phyloP scores from a whole-genome alignment of 1,139 yeast genomes.

The Zygosaccharomyces pseudobailii region DNA sequence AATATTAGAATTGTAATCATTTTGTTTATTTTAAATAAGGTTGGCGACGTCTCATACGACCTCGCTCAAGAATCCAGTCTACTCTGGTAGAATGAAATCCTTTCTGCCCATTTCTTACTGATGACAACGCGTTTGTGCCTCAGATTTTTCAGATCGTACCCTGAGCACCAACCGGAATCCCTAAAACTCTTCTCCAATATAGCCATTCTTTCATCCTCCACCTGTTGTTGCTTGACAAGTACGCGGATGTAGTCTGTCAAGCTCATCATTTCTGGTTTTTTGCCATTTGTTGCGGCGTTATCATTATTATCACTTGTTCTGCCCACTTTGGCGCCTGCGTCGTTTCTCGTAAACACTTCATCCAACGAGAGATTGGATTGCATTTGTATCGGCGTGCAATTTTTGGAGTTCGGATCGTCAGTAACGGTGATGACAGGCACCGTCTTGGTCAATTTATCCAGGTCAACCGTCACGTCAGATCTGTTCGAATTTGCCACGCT shows the following conservation, averaged over 20 bases:
- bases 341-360: slow-evolving; percentile 15
- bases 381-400: slow-evolving; percentile 16
- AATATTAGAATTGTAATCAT: neutral
- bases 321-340: slow-evolving; percentile 6
- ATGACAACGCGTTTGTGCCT: slow-evolving; percentile 25
- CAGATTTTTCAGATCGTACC: slow-evolving; percentile 20
- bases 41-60: neutral
- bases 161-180: slow-evolving; percentile 31
- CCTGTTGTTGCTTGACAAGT: slow-evolving; percentile 23
- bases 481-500: neutral
- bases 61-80: slow-evolving; percentile 15
- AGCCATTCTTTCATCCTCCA: slow-evolving; percentile 27
- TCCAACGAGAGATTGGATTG: slow-evolving; percentile 25
- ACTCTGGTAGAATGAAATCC: slow-evolving; percentile 24
- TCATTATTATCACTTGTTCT: slow-evolving; percentile 1
- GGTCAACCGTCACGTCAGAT: slow-evolving; percentile 19
- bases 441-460: slow-evolving; percentile 20
- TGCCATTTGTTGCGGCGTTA: neutral
- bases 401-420: slow-evolving; percentile 18
- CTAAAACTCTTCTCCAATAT: slow-evolving; percentile 22
- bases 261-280: slow-evolving; percentile 20
- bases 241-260: slow-evolving; percentile 24
- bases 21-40: neutral
- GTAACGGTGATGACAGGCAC: slow-evolving; percentile 26
- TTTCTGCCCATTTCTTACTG: slow-evolving; percentile 30